These are phyloP conservation scores for Cydonia oblonga DNA, from an alignment of 331 rosid species.

Conservation along the genomic window DNA sequence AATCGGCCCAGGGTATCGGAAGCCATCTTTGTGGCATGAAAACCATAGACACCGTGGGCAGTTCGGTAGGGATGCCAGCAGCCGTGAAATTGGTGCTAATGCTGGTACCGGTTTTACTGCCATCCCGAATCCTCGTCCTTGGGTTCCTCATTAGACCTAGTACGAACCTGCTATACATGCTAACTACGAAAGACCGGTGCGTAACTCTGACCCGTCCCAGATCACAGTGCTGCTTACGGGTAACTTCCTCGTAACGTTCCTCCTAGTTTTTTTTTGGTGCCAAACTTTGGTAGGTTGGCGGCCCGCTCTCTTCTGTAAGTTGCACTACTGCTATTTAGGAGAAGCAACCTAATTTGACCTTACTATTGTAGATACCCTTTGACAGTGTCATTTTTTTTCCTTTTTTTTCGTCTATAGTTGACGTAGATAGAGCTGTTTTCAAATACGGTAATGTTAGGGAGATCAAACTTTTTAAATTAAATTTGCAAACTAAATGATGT, in stretches of 20 bases:
- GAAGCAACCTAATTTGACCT: not conserved
- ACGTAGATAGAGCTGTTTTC: not conserved
- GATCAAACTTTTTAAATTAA: no score
- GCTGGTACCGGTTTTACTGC: not conserved
- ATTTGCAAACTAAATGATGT: no score
- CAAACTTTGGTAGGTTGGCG: not conserved
- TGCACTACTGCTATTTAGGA: not conserved
- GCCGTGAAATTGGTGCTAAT: not conserved
- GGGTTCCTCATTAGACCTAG: not conserved
- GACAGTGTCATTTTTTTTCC: no score
- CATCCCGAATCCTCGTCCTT: not conserved
- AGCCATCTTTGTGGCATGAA: not conserved
- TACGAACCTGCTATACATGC: not conserved
- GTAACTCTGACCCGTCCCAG: not conserved
- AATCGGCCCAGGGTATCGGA: not conserved
- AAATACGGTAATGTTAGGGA: no score
- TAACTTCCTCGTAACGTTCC: not conserved
- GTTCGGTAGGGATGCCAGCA: not conserved
- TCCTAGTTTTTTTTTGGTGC: not conserved
- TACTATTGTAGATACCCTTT: not conserved
- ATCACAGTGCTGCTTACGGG: not conserved
- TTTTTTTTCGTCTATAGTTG: not conserved
- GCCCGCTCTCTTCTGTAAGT: not conserved
- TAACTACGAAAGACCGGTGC: no score
- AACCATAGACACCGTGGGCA: not conserved